Base-by-base conservation (phyloP, 139 green algal species). In the Chlamydomonas eustigma region DNA sequence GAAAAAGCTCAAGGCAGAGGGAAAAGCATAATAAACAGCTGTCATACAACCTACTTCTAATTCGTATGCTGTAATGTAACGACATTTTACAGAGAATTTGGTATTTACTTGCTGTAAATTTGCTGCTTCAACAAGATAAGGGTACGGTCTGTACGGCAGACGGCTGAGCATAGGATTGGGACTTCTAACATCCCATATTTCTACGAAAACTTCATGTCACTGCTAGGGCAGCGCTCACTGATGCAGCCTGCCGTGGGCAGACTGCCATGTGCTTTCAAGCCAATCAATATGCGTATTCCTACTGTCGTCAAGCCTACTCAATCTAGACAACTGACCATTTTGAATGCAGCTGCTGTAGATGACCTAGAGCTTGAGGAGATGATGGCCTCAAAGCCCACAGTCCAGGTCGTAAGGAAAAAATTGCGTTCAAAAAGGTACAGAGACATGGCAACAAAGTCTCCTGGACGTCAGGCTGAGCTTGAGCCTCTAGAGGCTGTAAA, bases 401-500 rank as follows among this genome's bases (percentile, higher is more conserved):
- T 58, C 12, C 44, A 58, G 18, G 18, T 58, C 44, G 18, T 18
- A 18, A 12, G 44, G 12, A 58, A 58, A 18, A 12, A 18, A 12
- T 58, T 58, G 44, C 44, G 44, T 12, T 58, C 44, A 12, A 58
- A 58, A 18, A 58, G 85, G 32, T 90, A 85, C 65, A 87, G 80
- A 75, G 80, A 80, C 2, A 84, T 90, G 75, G 50, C 80, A 32
- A 63, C 38, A 4, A 90, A 89, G 82, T 66, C 86, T 31, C 66
- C 71, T 4, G 34, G 51, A 0, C 84, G 82, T 50, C 79, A 44
- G 0, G 6, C 30, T 12, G 82, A 88, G 82, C 51, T 94, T 38
- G 78, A 86, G 22, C 89, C 93, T 3, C 44, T 78, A 31, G 92
- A 96, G 51, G 93, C 93, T 12, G 78, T 97, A 25, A 75, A 83